phyloP scores from a whole-genome alignment of 202 grass and related monocot species.

The Eragrostis tef region DNA sequence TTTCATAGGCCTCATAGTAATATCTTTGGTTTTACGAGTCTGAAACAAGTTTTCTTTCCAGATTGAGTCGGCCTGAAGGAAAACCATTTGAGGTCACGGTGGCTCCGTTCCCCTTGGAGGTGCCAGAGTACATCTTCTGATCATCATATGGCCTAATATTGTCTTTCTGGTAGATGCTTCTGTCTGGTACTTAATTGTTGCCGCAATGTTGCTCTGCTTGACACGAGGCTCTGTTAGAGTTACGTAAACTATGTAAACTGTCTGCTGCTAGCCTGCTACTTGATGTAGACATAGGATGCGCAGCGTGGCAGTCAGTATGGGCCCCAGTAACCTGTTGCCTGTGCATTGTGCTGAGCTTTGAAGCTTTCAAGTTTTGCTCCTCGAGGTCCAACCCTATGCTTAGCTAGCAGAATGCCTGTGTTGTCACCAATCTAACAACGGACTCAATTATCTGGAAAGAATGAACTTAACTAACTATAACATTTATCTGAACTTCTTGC shows the following conservation, averaged over 20 bases:
- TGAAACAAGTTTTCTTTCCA: conserved; percentile 44
- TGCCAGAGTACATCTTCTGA: conserved; percentile 76
- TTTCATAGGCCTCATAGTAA: background rate
- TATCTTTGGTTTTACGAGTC: background rate
- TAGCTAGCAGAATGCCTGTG: no score
- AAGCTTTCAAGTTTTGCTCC: background rate
- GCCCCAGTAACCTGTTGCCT: no score
- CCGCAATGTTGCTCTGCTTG: background rate
- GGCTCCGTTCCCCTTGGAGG: conserved; percentile 57
- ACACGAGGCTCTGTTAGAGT: background rate
- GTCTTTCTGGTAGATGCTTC: background rate
- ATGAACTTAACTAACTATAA: no score
- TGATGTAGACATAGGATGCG: background rate
- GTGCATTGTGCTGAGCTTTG: background rate
- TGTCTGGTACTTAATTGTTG: background rate
- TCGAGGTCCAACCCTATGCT: background rate
- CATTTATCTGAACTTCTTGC: no score
- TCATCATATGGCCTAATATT: background rate
- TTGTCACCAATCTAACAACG: no score
- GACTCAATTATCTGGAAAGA: no score
- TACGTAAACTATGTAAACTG: conserved; percentile 6
- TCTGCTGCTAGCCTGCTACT: background rate
- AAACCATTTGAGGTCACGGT: conserved; percentile 77
- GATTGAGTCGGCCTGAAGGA: conserved; percentile 76
- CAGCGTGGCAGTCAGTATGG: background rate